phyloP scores from a whole-genome alignment of 2,329 filamentous ascomycete species.

The Myriosclerotinia duriaeana region DNA sequence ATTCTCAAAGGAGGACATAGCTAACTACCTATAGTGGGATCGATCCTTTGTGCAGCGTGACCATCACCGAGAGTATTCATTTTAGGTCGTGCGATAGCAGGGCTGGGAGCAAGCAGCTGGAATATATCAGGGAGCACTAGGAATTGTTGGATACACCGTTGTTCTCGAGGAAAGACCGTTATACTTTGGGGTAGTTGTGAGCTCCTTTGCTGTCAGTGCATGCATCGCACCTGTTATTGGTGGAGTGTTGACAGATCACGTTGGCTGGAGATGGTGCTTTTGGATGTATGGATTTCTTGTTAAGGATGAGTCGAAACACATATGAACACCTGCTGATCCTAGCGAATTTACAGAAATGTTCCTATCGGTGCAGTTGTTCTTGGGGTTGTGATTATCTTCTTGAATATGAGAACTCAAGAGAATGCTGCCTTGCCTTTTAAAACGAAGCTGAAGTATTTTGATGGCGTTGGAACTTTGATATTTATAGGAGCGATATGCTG shows the following conservation, averaged over 20 bases:
- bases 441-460: slow-evolving; percentile 37
- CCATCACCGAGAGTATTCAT: slow-evolving; percentile 47
- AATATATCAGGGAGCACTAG: slow-evolving; percentile 50
- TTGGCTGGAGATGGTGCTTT: slow-evolving; percentile 41
- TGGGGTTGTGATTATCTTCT: slow-evolving; percentile 41
- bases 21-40: slow-evolving; percentile 41
- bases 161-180: slow-evolving; percentile 15
- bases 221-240: slow-evolving; percentile 57
- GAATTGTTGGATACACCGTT: slow-evolving; percentile 50
- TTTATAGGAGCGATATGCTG: slow-evolving; percentile 42
- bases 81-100: slow-evolving; percentile 49
- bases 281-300: slow-evolving; percentile 38
- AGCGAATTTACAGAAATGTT: slow-evolving; percentile 24
- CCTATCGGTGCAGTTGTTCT: slow-evolving; percentile 42
- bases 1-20: neutral
- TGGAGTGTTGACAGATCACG: slow-evolving; percentile 57
- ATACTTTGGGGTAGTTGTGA: slow-evolving; percentile 23
- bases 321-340: neutral
- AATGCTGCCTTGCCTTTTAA: slow-evolving; percentile 28
- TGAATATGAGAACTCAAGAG: slow-evolving; percentile 45
- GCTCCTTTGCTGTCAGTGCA: slow-evolving; percentile 15
- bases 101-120: slow-evolving; percentile 49
- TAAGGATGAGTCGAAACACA: neutral
- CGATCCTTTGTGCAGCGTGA: slow-evolving; percentile 48
- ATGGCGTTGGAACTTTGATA: slow-evolving; percentile 41